A percentile compares a stretch with the other conserved stretches of the same genome.
phyloP scores from a whole-genome alignment of 768 basidiomycete species.

The Lactifluus piperatus region DNA sequence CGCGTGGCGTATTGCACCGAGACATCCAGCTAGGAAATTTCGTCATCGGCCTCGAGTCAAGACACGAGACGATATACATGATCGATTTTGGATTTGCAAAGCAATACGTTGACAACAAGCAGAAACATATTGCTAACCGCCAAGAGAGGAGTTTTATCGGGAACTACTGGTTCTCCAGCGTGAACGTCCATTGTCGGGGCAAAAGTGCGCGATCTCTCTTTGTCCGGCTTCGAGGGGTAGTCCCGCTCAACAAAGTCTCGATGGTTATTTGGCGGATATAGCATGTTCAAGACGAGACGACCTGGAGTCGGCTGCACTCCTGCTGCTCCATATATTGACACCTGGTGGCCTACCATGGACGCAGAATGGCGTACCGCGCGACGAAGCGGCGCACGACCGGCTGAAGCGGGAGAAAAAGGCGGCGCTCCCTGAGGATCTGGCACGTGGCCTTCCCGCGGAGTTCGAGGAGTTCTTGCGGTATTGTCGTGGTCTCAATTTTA shows the following conservation, averaged over 20 bases:
- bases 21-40: conserved; percentile 79
- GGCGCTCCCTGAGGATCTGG: conserved; percentile 57
- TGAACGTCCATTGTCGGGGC: conserved; percentile 69
- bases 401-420: conserved; percentile 56
- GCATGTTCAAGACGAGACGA: conserved; percentile 76
- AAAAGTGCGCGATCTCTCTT: conserved; percentile 39
- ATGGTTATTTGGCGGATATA: conserved; percentile 23
- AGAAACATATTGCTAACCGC: conserved; percentile 64
- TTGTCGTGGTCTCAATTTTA: conserved; percentile 58
- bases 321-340: conserved; percentile 74
- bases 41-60: conserved; percentile 49
- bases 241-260: not conserved
- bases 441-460: conserved; percentile 55
- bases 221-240: not conserved
- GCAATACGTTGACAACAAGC: conserved; percentile 55
- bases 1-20: conserved; percentile 61
- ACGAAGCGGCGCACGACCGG: conserved; percentile 49
- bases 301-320: conserved; percentile 65
- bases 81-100: conserved; percentile 85
- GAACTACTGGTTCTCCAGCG: conserved; percentile 79
- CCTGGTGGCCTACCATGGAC: conserved; percentile 73
- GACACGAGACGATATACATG: conserved; percentile 62
- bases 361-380: conserved; percentile 70
- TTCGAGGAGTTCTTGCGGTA: conserved; percentile 75
- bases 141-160: conserved; percentile 65